A percentile compares a stretch with the other conserved stretches of the same genome.
These are phyloP conservation scores for Malus fusca DNA, from an alignment of 306 rosid species.

Conservation along the genomic window DNA sequence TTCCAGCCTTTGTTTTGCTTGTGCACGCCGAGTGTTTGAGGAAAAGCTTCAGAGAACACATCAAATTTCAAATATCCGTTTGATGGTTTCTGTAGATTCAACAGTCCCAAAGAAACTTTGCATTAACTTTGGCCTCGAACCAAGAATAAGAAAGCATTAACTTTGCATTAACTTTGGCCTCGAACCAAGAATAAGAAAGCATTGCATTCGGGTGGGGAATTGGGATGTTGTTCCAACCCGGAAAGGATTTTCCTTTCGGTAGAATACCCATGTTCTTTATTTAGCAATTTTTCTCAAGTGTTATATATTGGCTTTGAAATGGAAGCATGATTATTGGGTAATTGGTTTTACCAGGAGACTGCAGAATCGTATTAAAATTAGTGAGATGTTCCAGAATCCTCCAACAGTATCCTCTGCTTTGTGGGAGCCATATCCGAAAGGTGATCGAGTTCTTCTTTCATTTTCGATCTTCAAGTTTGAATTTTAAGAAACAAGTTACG, in stretches of 20 bases:
- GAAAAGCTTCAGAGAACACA: neutral
- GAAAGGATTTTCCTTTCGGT: neutral
- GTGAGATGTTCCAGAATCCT: constrained; percentile 35
- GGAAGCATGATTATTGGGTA: neutral
- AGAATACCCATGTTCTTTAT: neutral
- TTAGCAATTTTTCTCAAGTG: neutral
- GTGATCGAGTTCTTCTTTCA: constrained; percentile 23
- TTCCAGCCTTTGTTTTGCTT: neutral
- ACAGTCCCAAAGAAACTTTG: neutral
- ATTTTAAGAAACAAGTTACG: neutral
- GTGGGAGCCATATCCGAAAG: constrained; percentile 38
- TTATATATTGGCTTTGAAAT: neutral
- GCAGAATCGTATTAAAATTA: neutral
- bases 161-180: neutral
- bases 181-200: neutral
- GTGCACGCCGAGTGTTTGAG: constrained; percentile 4
- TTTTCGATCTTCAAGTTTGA: neutral
- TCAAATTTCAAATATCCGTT: neutral
- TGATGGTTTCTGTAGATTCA: neutral
- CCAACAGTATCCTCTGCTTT: constrained; percentile 39
- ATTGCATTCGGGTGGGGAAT: neutral
- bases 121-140: neutral
- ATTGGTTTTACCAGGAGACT: neutral
- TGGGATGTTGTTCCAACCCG: neutral
- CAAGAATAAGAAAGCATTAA: neutral